Evolutionary conservation across 1,284 basidiomycete species (phyloP), one percentile per base, ranked within the genome.

Genomic region (Ustilago vetiveriae): DNA sequence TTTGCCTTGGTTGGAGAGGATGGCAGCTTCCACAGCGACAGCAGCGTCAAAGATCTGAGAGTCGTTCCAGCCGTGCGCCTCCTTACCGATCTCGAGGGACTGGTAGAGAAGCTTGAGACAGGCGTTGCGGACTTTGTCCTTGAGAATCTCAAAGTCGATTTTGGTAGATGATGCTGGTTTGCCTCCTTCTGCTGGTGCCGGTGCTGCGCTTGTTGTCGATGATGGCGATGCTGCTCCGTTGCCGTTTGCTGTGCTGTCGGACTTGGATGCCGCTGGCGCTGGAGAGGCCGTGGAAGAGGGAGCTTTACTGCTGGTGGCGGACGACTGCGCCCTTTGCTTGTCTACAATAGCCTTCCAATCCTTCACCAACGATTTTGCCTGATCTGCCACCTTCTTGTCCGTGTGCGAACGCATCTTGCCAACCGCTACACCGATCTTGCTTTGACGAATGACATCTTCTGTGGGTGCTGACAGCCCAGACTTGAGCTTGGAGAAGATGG

Each of bases 101-200:
- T 97, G 91, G 79, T 98, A 98, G 17, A 97, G 86, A 78, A 98
- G 87, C 80, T 92, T 90, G 17, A 90, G 86, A 80, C 94, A 97
- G 76, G 90, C 92, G 83, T 96, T 91, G 47, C 95, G 86, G 0
- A 89, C 91, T 76, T 85, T 86, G 75, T 81, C 70, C 47, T 88
- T 37, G 83, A 84, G 41, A 11, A 74, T 67, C 44, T 78, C 74
- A 56, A 79, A 81, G 50, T 79, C 75, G 40, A 80, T 70, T 30
- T 74, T 72, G 26, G 58, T 66, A 13, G 47, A 49, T 1, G 71
- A 47, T 17, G 58, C 46, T 37, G 52, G 44, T 47, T 49, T 54
- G 16, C 50, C 30, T 37, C 64, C 17, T 24, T 58, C 24, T 47
- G 57, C 24, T 2, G 63, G 46, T 17, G 74, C 50, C 4, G 62